Evolutionary conservation across 2,329 filamentous ascomycete genomes (phyloP), one percentile per base, ranked within the genome.

Genomic region (Penicillium sp.): DNA sequence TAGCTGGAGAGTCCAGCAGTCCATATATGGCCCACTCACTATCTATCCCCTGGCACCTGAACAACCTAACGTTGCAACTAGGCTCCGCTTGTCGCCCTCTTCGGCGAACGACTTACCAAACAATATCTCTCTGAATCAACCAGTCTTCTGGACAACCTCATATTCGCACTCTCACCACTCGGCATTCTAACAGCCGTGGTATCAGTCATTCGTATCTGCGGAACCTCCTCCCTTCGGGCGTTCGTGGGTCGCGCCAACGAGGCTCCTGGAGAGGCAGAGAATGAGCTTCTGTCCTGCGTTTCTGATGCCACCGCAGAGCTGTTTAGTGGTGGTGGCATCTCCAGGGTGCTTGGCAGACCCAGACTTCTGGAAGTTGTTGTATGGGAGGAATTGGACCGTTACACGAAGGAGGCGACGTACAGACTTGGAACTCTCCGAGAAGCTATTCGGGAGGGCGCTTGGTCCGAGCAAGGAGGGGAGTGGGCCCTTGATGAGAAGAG

Each of bases 61-160:
- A 41, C 11, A 5, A 15, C 11, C 35, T 41, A 41, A 41, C 15
- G 35, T 15, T 38, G 35, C 35, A 41, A 41, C 23, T 41, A 77
- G 72, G 74, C 75, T 15, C 75, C 75, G 1, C 60, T 79, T 3
- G 74, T 79, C 11, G 65, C 73, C 8, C 70, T 81, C 0, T 84
- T 84, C 44, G 82, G 81, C 1, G 81, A 84, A 46, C 72, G 76
- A 21, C 76, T 82, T 3, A 79, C 81, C 0, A 83, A 79, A 67
- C 82, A 84, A 66, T 84, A 81, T 57, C 74, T 84, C 26, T 82
- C 79, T 51, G 75, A 82, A 38, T 77, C 78, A 0, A 72, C 79
- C 2, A 75, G 71, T 2, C 70, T 75, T 50, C 67, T 78, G 0
- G 83, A 84, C 46, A 77, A 79, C 44, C 68, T 84, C 2, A 77